A percentile compares a stretch with the other conserved stretches of the same genome.
These are phyloP conservation scores for Sphagnum tenellum DNA, from an alignment of 225 moss, liverwort and hornwort species.

Conservation along the genomic window DNA sequence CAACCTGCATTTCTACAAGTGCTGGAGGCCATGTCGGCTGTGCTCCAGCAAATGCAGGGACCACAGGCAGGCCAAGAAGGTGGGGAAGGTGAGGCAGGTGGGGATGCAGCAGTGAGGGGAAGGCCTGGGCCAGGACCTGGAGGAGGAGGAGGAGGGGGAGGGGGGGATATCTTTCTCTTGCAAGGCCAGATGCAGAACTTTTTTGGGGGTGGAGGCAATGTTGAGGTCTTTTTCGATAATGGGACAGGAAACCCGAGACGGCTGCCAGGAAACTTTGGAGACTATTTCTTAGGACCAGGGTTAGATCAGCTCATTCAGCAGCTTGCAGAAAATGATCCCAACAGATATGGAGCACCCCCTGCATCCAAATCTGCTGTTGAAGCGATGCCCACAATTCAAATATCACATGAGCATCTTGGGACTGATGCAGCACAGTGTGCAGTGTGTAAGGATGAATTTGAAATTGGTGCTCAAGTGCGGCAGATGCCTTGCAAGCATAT, in stretches of 20 bases:
- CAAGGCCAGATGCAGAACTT: slow-evolving; percentile 95
- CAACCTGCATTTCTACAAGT: slow-evolving; percentile 75
- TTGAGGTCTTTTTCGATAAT: slow-evolving; percentile 94
- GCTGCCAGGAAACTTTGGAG: slow-evolving; percentile 89
- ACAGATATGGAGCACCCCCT: slow-evolving; percentile 77
- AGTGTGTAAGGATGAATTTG: slow-evolving; percentile 98
- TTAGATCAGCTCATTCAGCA: slow-evolving; percentile 97
- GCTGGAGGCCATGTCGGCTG: slow-evolving; percentile 90
- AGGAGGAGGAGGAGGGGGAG: slow-evolving; percentile 21
- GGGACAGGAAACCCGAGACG: slow-evolving; percentile 71
- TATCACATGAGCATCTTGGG: slow-evolving; percentile 69
- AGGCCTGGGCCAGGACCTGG: slow-evolving; percentile 2
- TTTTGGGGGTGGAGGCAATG: slow-evolving; percentile 75
- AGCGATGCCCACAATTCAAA: slow-evolving; percentile 86
- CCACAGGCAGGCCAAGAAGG: slow-evolving; percentile 35
- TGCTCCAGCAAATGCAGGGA: slow-evolving; percentile 81
- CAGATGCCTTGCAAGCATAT: slow-evolving; percentile 99
- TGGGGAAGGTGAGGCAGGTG: slow-evolving; percentile 34
- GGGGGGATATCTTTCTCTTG: slow-evolving; percentile 29
- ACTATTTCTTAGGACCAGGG: slow-evolving; percentile 94
- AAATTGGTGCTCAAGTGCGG: slow-evolving; percentile 60
- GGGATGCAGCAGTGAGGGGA: slow-evolving; percentile 20
- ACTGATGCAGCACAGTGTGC: slow-evolving; percentile 97
- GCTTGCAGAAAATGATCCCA: slow-evolving; percentile 94
- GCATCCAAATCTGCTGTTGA: slow-evolving; percentile 84